These are phyloP conservation scores for Nidula niveotomentosa DNA, from an alignment of 1,284 basidiomycete genomes.

Conservation along the genomic window DNA sequence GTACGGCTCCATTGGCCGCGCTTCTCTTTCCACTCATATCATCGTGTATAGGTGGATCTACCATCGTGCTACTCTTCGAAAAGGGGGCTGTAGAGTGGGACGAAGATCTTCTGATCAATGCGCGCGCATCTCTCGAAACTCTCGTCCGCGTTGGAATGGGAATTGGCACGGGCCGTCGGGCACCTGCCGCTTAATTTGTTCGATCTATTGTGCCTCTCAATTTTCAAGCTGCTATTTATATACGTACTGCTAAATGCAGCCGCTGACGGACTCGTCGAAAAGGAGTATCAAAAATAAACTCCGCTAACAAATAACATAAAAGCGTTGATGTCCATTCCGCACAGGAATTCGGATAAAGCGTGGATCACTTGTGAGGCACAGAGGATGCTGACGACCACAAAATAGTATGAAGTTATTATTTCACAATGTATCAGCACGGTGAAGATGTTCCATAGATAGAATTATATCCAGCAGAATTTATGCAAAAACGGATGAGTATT, in stretches of 20 bases:
- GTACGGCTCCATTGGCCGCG: constrained; percentile 19
- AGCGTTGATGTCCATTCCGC: no score
- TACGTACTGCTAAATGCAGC: neutral
- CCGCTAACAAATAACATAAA: no score
- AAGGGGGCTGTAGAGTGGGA: constrained; percentile 85
- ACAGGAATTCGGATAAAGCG: no score
- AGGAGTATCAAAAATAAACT: no score
- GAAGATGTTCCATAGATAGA: no score
- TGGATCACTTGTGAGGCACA: no score
- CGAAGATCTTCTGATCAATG: constrained; percentile 86
- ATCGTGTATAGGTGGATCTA: constrained; percentile 70
- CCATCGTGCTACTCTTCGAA: constrained; percentile 87
- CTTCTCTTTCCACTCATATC: constrained; percentile 5
- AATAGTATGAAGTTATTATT: no score
- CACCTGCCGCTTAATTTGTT: neutral
- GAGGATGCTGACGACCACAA: no score
- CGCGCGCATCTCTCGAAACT: constrained; percentile 82
- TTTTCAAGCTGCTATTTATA: neutral
- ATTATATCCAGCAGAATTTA: no score
- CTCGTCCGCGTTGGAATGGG: constrained; percentile 88
- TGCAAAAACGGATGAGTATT: no score
- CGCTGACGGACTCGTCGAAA: neutral
- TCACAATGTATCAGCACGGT: no score
- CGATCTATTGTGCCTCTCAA: neutral
- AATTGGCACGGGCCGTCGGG: constrained; percentile 47